Evolutionary conservation across 345 rosid species (phyloP).

Genomic region (Brassica incana): DNA sequence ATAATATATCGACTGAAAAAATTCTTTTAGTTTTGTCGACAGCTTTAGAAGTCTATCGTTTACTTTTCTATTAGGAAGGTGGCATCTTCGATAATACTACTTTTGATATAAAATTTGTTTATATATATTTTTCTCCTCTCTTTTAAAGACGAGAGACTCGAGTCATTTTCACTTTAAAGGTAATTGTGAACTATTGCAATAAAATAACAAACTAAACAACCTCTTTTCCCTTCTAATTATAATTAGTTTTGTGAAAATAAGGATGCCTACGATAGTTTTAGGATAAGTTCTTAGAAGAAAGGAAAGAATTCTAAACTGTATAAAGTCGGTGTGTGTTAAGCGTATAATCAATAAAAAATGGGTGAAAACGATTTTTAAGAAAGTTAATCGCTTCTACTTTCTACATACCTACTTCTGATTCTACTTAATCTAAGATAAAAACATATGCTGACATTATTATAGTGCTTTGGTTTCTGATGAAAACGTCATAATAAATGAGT

Average conservation of each 20-base stretch:
- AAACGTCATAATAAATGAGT: background rate
- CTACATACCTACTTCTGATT: background rate
- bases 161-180: slow-evolving; percentile 27
- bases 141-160: slow-evolving; percentile 5
- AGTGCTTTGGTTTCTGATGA: background rate
- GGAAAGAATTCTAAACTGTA: background rate
- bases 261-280: background rate
- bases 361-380: background rate
- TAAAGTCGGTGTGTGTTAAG: background rate
- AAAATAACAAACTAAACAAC: background rate
- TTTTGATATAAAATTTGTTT: slow-evolving; percentile 1
- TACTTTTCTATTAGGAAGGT: slow-evolving; percentile 19
- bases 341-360: background rate
- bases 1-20: slow-evolving; percentile 20
- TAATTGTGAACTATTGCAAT: slow-evolving; percentile 7
- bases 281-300: background rate
- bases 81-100: slow-evolving; percentile 19
- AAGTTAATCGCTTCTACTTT: background rate
- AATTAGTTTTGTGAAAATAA: background rate
- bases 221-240: background rate
- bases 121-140: background rate
- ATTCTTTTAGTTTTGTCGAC: slow-evolving; percentile 30
- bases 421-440: background rate
- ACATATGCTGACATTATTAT: background rate
- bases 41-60: slow-evolving; percentile 23